These are phyloP conservation scores for Plenodomus tracheiphilus DNA, from an alignment of 2,329 filamentous ascomycete genomes.

Conservation along the genomic window DNA sequence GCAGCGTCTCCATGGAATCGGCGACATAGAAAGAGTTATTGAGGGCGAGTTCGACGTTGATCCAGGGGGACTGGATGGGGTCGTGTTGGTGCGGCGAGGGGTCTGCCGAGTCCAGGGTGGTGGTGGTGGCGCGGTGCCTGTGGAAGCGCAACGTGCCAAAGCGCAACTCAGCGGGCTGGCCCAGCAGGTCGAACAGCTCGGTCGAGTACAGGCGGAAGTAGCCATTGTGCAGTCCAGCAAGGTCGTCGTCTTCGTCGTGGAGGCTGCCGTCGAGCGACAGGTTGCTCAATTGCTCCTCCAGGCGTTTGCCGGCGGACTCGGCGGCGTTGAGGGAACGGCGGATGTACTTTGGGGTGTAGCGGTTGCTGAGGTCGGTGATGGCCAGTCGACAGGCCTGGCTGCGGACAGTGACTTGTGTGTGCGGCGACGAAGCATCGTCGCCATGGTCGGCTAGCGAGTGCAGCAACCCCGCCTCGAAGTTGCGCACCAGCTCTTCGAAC, in stretches of 20 bases:
- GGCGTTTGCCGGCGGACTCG: conserved; percentile 34
- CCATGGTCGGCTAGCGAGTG: conserved; percentile 24
- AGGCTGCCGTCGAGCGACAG: conserved; percentile 8
- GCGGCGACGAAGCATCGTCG: conserved; percentile 6
- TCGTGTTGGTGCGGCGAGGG: not conserved
- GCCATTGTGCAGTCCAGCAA: conserved; percentile 35
- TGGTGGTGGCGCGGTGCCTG: conserved; percentile 9
- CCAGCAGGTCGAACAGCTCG: conserved; percentile 41
- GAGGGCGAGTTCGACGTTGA: conserved; percentile 38
- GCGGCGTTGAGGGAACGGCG: conserved; percentile 32
- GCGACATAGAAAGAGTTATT: conserved; percentile 40
- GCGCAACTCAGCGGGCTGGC: conserved; percentile 39
- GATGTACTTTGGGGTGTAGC: conserved; percentile 39
- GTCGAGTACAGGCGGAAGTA: conserved; percentile 43
- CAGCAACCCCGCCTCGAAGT: conserved; percentile 35
- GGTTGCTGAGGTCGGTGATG: conserved; percentile 35
- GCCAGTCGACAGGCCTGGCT: conserved; percentile 39
- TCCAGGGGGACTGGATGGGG: conserved; percentile 8
- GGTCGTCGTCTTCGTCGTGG: conserved; percentile 10
- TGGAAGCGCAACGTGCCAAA: conserved; percentile 43
- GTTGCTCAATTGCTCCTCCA: conserved; percentile 35
- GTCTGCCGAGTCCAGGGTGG: not conserved
- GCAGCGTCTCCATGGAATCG: conserved; percentile 40
- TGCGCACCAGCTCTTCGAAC: conserved; percentile 35
- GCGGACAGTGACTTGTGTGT: conserved; percentile 21